Evolutionary conservation across 169 alveolate species (phyloP).

Genomic region (Theileria sp.): DNA sequence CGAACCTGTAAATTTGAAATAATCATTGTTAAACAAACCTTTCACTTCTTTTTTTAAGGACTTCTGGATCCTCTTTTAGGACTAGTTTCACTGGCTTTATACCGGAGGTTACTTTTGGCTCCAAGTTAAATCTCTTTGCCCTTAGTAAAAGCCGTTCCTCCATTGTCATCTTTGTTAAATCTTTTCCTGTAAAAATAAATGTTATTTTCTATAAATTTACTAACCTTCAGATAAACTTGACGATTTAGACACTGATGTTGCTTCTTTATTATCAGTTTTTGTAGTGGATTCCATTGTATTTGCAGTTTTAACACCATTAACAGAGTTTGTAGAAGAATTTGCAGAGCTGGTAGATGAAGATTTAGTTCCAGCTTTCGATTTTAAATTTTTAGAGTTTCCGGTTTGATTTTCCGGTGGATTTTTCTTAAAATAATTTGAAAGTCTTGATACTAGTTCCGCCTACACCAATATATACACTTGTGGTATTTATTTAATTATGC

Average conservation of each 20-base stretch:
- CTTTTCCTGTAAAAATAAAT: not conserved
- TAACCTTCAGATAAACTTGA: not conserved
- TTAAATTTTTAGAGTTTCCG: not conserved
- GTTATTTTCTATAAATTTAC: not conserved
- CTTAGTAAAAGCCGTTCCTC: constrained; percentile 41
- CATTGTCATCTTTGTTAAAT: constrained; percentile 3
- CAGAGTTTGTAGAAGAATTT: not conserved
- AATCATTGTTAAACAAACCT: not conserved
- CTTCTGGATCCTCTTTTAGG: constrained; percentile 9
- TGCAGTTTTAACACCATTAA: not conserved
- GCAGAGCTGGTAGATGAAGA: not conserved
- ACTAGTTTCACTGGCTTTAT: constrained; percentile 14
- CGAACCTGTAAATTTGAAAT: not conserved
- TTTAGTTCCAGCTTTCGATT: constrained; percentile 3
- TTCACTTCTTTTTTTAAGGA: constrained; percentile 16
- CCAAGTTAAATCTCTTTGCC: constrained; percentile 52
- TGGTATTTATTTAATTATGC: not conserved
- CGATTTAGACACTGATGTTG: not conserved
- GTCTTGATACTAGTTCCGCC: constrained; percentile 24
- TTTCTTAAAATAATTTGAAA: constrained; percentile 9
- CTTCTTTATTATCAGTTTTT: not conserved
- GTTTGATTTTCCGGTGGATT: not conserved
- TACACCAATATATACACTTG: not conserved
- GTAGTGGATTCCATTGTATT: not conserved
- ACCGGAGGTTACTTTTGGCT: not conserved